Evolutionary conservation across 179 eudicot species (phyloP), one percentile per base, ranked within the genome.

Genomic region (Spergularia azorica): DNA sequence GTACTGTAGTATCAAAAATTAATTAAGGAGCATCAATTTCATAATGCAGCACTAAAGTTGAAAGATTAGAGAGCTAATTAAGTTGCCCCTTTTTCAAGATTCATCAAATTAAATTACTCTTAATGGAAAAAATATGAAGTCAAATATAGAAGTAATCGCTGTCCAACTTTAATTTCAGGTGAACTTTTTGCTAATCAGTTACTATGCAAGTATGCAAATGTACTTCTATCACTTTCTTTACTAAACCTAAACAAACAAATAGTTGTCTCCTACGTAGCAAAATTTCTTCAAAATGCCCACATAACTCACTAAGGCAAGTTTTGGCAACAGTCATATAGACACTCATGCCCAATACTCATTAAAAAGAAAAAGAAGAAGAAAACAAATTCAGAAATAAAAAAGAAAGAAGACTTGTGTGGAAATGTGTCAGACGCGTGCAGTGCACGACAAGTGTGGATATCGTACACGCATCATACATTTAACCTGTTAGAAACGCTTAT

Each of bases 21-120:
- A 72, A 77, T 79, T 21, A 63, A 55, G 75, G 46, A 74, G 76
- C 75, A 80, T 84, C 69, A 12, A 70, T 78, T 81, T 84, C 80
- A 67, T 75, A 76, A 79, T 72, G 73, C 32, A 59, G 79, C 86
- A 67, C 80, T 66, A 62, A 68, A 51, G 66, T 46, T 56, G 70
- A 54, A 74, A 80, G 57, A 57, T 48, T 26, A 62, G 1, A 26
- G 67, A 17, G 48, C 73, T 55, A 82, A 70, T 70, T 55, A 63
- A 67, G 36, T 78, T 71, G 72, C 43, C 16, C 18, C 61, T 56
- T 76, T 76, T 76, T 76, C 13, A 61, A 69, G 77, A 52, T 73
- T 62, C 74, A 72, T 43, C 58, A 72, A 68, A 71, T 48, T 67
- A 82, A 82, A 56, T 70, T 51, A 41, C 14, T 55, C 57, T 75